Conservation (phyloP, 1,139 yeast species). For the Kodamaea arcana region DNA sequence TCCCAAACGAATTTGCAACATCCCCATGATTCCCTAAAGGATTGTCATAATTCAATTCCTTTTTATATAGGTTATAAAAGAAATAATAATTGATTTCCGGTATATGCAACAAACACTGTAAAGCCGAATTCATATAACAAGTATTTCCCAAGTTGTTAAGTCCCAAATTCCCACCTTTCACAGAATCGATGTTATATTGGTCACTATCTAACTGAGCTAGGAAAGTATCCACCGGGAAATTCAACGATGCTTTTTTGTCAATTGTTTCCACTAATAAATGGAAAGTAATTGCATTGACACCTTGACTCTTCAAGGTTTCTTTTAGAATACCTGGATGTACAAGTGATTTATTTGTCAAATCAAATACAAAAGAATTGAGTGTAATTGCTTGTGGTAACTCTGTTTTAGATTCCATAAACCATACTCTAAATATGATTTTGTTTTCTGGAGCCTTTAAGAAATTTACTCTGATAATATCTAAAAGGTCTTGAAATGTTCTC, state of each 20-base stretch:
- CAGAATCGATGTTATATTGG: slow-evolving; percentile 14
- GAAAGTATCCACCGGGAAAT: slow-evolving; percentile 30
- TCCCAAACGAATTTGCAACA: slow-evolving; percentile 72
- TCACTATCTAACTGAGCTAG: slow-evolving; percentile 17
- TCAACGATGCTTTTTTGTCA: slow-evolving; percentile 17
- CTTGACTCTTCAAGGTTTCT: slow-evolving; percentile 29
- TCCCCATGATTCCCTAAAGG: slow-evolving; percentile 85
- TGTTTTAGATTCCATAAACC: slow-evolving; percentile 34
- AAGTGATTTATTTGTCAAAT: slow-evolving; percentile 27
- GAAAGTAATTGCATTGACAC: slow-evolving; percentile 23
- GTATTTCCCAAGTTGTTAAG: slow-evolving; percentile 85
- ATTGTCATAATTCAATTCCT: slow-evolving; percentile 69
- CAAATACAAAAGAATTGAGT: slow-evolving; percentile 26
- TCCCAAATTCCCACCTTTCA: slow-evolving; percentile 48
- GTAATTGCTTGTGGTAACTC: slow-evolving; percentile 24
- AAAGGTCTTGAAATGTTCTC: slow-evolving; percentile 31
- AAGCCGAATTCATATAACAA: slow-evolving; percentile 95
- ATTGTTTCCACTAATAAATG: slow-evolving; percentile 33
- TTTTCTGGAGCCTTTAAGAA: slow-evolving; percentile 10
- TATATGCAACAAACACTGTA: slow-evolving; percentile 84
- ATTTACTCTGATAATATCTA: slow-evolving; percentile 21
- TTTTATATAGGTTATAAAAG: slow-evolving; percentile 52
- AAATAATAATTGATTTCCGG: slow-evolving; percentile 83
- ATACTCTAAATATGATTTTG: slow-evolving; percentile 21
- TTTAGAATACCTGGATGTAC: slow-evolving; percentile 24